Percentiles rank a stretch among this genome's conserved stretches.
phyloP scores from a whole-genome alignment of 2,329 filamentous ascomycete genomes.

The Fusarium torulosum region DNA sequence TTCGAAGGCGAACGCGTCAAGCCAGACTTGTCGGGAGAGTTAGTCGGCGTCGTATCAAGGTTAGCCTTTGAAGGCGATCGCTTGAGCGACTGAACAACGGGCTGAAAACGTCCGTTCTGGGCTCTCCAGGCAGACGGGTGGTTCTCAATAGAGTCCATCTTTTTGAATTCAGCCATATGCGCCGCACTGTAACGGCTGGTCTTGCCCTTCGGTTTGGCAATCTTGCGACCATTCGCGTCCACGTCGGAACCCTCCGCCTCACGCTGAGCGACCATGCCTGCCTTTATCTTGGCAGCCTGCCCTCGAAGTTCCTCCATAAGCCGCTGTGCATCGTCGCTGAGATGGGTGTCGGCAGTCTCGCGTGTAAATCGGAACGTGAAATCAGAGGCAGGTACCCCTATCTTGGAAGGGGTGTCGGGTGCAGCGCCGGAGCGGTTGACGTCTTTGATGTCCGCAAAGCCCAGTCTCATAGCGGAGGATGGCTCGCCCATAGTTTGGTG shows the following conservation, averaged over 20 bases:
- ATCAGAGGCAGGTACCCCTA: constrained; percentile 64
- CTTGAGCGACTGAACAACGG: constrained; percentile 56
- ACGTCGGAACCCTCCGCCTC: constrained; percentile 64
- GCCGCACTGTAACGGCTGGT: constrained; percentile 83
- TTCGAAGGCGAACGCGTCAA: constrained; percentile 69
- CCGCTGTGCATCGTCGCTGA: constrained; percentile 71
- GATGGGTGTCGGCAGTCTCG: constrained; percentile 61
- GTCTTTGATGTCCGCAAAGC: constrained; percentile 80
- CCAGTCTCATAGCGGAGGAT: constrained; percentile 84
- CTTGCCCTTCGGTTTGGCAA: constrained; percentile 84
- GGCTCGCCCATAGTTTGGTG: constrained; percentile 81
- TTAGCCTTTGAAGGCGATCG: constrained; percentile 61
- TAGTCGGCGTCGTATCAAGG: constrained; percentile 54
- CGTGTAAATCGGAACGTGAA: constrained; percentile 79
- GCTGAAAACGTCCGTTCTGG: constrained; percentile 65
- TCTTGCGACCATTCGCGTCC: constrained; percentile 70
- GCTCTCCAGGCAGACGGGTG: constrained; percentile 84
- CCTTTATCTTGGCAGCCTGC: constrained; percentile 78
- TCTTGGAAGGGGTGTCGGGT: constrained; percentile 75
- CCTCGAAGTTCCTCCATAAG: constrained; percentile 77
- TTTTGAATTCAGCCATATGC: constrained; percentile 91
- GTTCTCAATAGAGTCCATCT: constrained; percentile 95
- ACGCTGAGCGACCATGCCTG: constrained; percentile 72
- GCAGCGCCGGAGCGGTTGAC: constrained; percentile 53
- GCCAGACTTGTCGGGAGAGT: constrained; percentile 52